These are phyloP conservation scores for Coemansia sp. DNA, from an alignment of 192 early-diverging fungal species.

Conservation along the genomic window DNA sequence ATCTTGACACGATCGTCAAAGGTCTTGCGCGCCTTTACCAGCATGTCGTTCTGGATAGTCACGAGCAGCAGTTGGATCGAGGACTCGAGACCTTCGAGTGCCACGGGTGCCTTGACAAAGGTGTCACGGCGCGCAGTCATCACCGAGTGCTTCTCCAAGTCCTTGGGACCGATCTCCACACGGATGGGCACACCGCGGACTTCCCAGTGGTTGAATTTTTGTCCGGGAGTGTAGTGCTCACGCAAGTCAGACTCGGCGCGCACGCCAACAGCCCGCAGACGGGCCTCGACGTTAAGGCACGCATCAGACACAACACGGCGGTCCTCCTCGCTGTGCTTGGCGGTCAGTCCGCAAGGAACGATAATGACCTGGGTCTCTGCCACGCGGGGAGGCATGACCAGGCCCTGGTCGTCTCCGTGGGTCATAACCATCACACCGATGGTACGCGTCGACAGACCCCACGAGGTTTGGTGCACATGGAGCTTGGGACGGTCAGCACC, in stretches of 20 bases:
- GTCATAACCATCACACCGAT: conserved; percentile 99
- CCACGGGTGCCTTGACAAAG: conserved; percentile 62
- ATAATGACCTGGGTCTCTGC: conserved; percentile 88
- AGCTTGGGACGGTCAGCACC: conserved; percentile 63
- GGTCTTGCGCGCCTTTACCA: conserved; percentile 74
- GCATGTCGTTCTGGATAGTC: conserved; percentile 90
- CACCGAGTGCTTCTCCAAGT: conserved; percentile 79
- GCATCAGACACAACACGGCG: conserved; percentile 65
- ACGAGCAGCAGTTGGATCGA: conserved; percentile 65
- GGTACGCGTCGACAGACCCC: conserved; percentile 96
- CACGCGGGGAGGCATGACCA: conserved; percentile 94
- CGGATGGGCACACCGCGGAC: conserved; percentile 95
- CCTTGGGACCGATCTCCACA: conserved; percentile 96
- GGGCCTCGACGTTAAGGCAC: conserved; percentile 67
- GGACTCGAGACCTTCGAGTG: conserved; percentile 62
- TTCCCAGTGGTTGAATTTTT: conserved; percentile 99
- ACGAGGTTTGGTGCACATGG: conserved; percentile 98
- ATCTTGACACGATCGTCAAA: conserved; percentile 75
- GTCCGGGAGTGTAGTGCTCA: conserved; percentile 87
- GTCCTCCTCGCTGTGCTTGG: conserved; percentile 82
- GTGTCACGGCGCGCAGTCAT: conserved; percentile 84
- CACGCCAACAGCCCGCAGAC: conserved; percentile 72
- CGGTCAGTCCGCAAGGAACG: conserved; percentile 90
- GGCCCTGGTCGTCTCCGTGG: conserved; percentile 98
- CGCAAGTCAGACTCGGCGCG: conserved; percentile 79